phyloP scores from a whole-genome alignment of 768 basidiomycete species.

The Lactarius evosmus region DNA sequence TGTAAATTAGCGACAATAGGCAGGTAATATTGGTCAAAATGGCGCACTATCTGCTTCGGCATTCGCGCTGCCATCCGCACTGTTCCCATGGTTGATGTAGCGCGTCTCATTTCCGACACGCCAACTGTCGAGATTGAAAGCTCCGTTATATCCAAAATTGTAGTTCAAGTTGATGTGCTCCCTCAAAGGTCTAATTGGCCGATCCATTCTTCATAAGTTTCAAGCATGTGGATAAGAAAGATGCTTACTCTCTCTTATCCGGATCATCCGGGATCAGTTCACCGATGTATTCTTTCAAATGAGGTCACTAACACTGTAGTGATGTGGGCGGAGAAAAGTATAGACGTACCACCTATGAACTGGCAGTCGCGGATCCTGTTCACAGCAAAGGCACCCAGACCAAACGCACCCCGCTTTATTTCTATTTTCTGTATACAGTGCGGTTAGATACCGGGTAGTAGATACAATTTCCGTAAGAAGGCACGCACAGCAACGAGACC shows the following conservation, averaged over 20 bases:
- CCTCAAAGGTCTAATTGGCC: constrained; percentile 40
- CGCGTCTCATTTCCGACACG: constrained; percentile 60
- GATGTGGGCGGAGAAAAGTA: neutral
- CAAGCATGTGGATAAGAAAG: neutral
- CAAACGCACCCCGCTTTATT: constrained; percentile 36
- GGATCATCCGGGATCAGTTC: constrained; percentile 51
- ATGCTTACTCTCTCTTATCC: constrained; percentile 49
- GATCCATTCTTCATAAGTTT: neutral
- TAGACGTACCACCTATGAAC: constrained; percentile 31
- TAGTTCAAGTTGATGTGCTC: constrained; percentile 56
- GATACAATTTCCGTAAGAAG: neutral
- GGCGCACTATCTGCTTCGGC: constrained; percentile 45
- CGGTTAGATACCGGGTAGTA: neutral
- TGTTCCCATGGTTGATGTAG: constrained; percentile 59
- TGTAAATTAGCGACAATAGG: neutral
- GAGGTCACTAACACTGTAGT: neutral
- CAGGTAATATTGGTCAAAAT: neutral
- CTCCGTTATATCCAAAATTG: constrained; percentile 51
- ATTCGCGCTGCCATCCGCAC: constrained; percentile 36
- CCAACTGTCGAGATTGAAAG: constrained; percentile 51
- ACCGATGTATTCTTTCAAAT: constrained; percentile 57
- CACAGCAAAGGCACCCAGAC: constrained; percentile 49
- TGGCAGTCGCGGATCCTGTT: neutral
- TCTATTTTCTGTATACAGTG: constrained; percentile 3
- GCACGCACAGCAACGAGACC: constrained; percentile 12